Evolutionary conservation across 2,329 filamentous ascomycete genomes (phyloP).

Genomic region (Clonostachys rosea): DNA sequence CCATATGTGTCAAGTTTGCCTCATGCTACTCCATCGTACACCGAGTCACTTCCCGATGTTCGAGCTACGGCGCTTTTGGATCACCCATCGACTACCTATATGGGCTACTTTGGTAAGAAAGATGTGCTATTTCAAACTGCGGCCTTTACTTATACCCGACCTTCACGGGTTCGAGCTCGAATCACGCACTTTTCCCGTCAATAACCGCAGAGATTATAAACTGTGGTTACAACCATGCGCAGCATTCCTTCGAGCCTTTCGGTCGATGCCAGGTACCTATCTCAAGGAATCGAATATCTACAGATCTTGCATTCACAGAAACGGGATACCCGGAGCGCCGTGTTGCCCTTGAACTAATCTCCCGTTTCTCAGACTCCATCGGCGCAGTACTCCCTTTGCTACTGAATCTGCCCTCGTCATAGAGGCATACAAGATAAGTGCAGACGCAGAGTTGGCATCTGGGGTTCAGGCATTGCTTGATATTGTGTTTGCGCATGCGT

Average conservation of each 20-base stretch:
- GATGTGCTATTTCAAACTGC: neutral
- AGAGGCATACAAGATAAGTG: slow-evolving; percentile 8
- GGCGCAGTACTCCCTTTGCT: slow-evolving; percentile 14
- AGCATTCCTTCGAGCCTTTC: slow-evolving; percentile 4
- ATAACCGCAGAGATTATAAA: slow-evolving; percentile 16
- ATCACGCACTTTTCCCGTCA: slow-evolving; percentile 19
- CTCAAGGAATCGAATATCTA: neutral
- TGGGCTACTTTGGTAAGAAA: slow-evolving; percentile 16
- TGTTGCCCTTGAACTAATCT: slow-evolving; percentile 2
- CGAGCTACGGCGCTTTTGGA: slow-evolving; percentile 19
- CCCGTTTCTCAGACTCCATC: slow-evolving; percentile 17
- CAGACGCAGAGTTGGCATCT: too few species aligned
- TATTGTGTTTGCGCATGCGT: slow-evolving; percentile 19
- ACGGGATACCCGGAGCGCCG: neutral
- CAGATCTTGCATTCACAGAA: neutral
- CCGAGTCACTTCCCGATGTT: slow-evolving; percentile 14
- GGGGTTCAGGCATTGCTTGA: slow-evolving; percentile 11
- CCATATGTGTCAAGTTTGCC: neutral
- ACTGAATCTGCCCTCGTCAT: slow-evolving; percentile 10
- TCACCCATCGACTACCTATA: slow-evolving; percentile 11
- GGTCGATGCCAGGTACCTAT: neutral
- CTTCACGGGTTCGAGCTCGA: slow-evolving; percentile 17
- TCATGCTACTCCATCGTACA: neutral
- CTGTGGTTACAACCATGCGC: slow-evolving; percentile 7
- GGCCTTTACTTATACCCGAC: neutral